Conservation (phyloP, 83 land plant species). For the Picea engelmannii region DNA sequence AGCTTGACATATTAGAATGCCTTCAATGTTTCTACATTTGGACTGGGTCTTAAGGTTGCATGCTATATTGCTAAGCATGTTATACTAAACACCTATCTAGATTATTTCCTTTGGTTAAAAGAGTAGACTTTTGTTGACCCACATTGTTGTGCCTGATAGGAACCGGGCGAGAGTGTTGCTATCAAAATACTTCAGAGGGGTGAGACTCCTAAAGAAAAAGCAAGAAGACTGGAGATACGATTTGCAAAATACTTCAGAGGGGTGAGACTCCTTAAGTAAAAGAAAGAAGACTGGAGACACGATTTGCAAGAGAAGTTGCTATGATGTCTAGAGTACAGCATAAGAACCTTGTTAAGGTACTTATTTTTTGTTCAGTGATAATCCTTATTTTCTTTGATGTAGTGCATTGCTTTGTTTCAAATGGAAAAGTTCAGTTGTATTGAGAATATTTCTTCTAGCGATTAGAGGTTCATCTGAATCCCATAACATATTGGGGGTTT, state of each 20-base stretch:
- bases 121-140: not conserved
- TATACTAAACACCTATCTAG: too few relatives aligned
- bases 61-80: too few relatives aligned
- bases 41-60: too few relatives aligned
- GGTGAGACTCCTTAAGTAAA: conserved; percentile 64
- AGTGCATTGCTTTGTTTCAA: not conserved
- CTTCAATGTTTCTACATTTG: too few relatives aligned
- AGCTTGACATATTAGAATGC: too few relatives aligned
- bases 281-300: conserved; percentile 35
- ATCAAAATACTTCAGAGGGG: too few relatives aligned
- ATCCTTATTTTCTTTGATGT: not conserved
- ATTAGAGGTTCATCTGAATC: too few relatives aligned
- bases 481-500: too few relatives aligned
- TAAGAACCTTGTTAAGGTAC: conserved; percentile 76
- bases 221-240: too few relatives aligned
- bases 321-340: conserved; percentile 82
- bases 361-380: not conserved
- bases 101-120: not conserved
- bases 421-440: too few relatives aligned
- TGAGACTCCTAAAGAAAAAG: too few relatives aligned
- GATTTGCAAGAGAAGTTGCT: conserved; percentile 74
- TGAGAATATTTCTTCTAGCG: too few relatives aligned
- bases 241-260: conserved; percentile 45
- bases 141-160: conserved; percentile 27
- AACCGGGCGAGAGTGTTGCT: conserved; percentile 61